Conservation (phyloP, 352 stramenopile species). For the Blastocystis sp. region DNA sequence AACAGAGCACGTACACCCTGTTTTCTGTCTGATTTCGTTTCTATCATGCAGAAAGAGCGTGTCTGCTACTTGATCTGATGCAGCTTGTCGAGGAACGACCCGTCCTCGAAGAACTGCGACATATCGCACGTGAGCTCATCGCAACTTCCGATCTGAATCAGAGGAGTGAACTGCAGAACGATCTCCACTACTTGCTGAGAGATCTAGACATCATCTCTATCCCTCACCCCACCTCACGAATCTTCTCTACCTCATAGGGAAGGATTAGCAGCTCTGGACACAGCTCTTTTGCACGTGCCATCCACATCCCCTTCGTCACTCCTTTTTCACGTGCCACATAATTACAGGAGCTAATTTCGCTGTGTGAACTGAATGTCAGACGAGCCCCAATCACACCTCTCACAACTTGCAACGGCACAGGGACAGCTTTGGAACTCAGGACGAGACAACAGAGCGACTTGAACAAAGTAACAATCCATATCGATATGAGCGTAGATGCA, state of each 20-base stretch:
- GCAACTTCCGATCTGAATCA: slow-evolving; percentile 29
- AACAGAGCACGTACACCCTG: neutral
- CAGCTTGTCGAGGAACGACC: neutral
- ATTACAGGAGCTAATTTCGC: slow-evolving; percentile 54
- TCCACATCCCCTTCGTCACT: slow-evolving; percentile 33
- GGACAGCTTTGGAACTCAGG: neutral
- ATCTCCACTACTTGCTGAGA: neutral
- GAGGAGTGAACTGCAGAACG: neutral
- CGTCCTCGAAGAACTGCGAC: neutral
- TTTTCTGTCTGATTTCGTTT: neutral
- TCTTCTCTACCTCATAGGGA: slow-evolving; percentile 19
- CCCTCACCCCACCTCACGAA: neutral
- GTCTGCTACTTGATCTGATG: neutral
- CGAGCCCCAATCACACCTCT: neutral
- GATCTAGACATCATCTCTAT: neutral
- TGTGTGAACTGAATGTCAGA: neutral
- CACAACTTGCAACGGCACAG: slow-evolving; percentile 1
- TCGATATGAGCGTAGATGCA: slow-evolving; percentile 53
- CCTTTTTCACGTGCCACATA: neutral
- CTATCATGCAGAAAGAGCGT: neutral
- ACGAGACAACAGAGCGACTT: neutral
- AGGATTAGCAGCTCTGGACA: slow-evolving; percentile 30
- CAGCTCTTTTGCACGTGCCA: slow-evolving; percentile 15
- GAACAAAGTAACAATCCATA: slow-evolving; percentile 59
- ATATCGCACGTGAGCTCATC: slow-evolving; percentile 41